phyloP scores from a whole-genome alignment of 2,329 filamentous ascomycete species.

The Didymella pinodella region DNA sequence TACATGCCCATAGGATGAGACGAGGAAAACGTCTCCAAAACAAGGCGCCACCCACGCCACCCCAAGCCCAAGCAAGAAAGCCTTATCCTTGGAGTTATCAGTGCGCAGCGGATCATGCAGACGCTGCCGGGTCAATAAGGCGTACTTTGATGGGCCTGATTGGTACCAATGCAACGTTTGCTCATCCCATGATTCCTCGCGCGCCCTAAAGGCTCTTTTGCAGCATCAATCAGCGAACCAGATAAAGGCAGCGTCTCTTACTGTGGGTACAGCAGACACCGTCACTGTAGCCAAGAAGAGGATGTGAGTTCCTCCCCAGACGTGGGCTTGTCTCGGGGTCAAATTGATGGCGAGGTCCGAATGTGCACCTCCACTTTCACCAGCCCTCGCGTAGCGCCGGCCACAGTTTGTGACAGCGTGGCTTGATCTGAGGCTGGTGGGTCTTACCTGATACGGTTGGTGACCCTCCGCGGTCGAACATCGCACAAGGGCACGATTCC shows the following conservation, averaged over 20 bases:
- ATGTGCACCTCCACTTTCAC: conserved; percentile 29
- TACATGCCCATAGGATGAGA: conserved; percentile 19
- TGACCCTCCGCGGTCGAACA: conserved; percentile 20
- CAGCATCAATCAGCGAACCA: conserved; percentile 37
- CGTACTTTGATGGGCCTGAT: conserved; percentile 28
- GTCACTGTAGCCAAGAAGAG: conserved; percentile 30
- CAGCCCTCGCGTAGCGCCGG: conserved; percentile 29
- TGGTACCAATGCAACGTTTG: conserved; percentile 31
- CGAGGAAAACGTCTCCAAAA: conserved; percentile 22
- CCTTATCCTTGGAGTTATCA: conserved; percentile 31
- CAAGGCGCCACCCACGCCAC: conserved; percentile 46
- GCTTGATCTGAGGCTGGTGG: conserved; percentile 43
- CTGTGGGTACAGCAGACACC: conserved; percentile 18
- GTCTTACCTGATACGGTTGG: conserved; percentile 31
- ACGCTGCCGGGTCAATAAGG: conserved; percentile 26
- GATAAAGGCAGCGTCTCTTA: conserved; percentile 15
- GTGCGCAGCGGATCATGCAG: conserved; percentile 32
- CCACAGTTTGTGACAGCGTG: conserved; percentile 34
- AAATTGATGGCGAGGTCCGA: conserved; percentile 31
- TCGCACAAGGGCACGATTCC: conserved; percentile 17
- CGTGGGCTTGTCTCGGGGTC: conserved; percentile 28
- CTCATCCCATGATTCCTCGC: conserved; percentile 34
- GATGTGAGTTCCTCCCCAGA: conserved; percentile 23
- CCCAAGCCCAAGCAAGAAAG: conserved; percentile 32
- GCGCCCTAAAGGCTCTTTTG: conserved; percentile 37